Conservation (phyloP, 2,329 filamentous ascomycete species). For the Neonectria neomacrospora region DNA sequence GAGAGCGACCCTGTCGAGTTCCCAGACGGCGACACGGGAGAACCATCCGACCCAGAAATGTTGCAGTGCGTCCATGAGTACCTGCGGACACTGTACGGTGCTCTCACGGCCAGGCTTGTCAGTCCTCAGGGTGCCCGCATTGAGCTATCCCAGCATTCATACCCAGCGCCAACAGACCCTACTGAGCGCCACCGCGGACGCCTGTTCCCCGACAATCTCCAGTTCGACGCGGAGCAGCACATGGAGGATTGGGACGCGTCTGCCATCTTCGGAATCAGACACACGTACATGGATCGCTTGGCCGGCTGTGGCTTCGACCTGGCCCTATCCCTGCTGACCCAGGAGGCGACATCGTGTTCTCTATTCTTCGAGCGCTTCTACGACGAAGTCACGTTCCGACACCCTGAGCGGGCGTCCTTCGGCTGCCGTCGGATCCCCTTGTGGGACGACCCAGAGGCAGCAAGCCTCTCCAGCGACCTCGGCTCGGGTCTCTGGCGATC, state of each 20-base stretch:
- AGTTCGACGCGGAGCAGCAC: constrained; percentile 21
- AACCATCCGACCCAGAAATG: constrained; percentile 5
- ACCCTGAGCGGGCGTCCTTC: background rate
- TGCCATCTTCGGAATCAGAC: background rate
- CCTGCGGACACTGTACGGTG: constrained; percentile 17
- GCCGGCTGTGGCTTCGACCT: constrained; percentile 13
- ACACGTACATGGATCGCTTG: constrained; percentile 13
- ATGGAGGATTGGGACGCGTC: background rate
- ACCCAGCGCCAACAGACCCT: background rate
- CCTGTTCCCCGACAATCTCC: constrained; percentile 16
- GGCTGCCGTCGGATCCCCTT: background rate
- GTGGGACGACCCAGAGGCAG: background rate
- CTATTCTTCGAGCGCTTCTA: constrained; percentile 7
- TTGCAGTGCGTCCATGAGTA: constrained; percentile 27
- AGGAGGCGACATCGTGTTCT: background rate
- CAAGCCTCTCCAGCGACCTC: background rate
- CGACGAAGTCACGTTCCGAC: background rate
- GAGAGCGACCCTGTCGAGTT: background rate
- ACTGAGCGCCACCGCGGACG: background rate
- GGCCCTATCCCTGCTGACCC: background rate
- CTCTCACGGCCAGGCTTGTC: constrained; percentile 1
- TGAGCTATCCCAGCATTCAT: background rate
- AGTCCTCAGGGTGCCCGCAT: background rate
- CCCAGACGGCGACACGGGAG: background rate
- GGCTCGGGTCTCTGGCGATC: constrained; percentile 8